phyloP scores from a whole-genome alignment of 495 filamentous ascomycete genomes.

The Oidiodendron maius region DNA sequence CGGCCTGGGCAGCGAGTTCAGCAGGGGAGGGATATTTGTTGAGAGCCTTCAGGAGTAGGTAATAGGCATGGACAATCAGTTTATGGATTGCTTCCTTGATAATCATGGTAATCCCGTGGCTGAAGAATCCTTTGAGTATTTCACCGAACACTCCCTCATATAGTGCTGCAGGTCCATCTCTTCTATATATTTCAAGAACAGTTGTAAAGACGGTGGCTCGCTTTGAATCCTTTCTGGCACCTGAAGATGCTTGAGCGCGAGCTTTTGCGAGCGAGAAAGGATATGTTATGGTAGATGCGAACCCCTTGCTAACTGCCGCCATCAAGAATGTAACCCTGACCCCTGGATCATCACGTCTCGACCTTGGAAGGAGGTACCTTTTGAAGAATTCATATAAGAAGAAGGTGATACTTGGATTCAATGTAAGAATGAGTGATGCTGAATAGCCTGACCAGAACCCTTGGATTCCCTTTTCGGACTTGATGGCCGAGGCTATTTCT shows the following conservation, averaged over 20 bases:
- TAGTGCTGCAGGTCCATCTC: constrained; percentile 62
- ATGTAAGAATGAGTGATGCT: constrained; percentile 69
- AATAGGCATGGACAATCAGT: constrained; percentile 49
- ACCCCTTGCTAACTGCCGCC: constrained; percentile 74
- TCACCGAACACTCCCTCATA: constrained; percentile 77
- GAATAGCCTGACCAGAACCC: constrained; percentile 93
- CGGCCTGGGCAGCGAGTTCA: constrained; percentile 9
- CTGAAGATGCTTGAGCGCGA: constrained; percentile 53
- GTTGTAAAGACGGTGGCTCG: constrained; percentile 54
- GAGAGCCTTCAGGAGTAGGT: constrained; percentile 13
- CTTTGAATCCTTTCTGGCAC: constrained; percentile 16
- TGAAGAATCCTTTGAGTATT: constrained; percentile 78
- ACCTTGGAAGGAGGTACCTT: constrained; percentile 44
- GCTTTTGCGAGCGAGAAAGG: constrained; percentile 81
- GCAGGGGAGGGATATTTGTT: constrained; percentile 14
- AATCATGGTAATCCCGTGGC: constrained; percentile 85
- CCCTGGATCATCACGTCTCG: constrained; percentile 45
- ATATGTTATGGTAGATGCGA: constrained; percentile 77
- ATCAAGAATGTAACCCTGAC: constrained; percentile 50
- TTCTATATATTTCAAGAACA: constrained; percentile 54
- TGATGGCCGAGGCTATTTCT: constrained; percentile 60
- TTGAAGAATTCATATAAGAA: constrained; percentile 71
- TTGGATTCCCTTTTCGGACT: constrained; percentile 60
- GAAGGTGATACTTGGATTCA: constrained; percentile 86
- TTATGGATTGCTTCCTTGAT: constrained; percentile 77